These are phyloP conservation scores for Sporodiniella umbellata DNA, from an alignment of 371 early-diverging fungal species.

Conservation along the genomic window DNA sequence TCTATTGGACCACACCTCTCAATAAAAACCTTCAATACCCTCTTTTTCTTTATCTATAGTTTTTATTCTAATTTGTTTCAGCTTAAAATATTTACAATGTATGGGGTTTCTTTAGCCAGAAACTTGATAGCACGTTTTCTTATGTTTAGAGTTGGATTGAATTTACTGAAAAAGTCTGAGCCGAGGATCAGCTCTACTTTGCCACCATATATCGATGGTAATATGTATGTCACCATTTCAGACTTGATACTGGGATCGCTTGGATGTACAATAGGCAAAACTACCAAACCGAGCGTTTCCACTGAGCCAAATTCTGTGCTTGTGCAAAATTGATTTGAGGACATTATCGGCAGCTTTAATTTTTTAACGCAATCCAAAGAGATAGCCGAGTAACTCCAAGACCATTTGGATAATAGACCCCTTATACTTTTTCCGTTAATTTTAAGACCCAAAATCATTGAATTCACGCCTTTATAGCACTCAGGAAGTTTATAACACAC, in stretches of 20 bases:
- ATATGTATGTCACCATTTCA: constrained; percentile 17
- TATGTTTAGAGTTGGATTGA: constrained; percentile 21
- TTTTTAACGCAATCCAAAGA: constrained; percentile 15
- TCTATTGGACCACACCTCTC: too few relatives aligned
- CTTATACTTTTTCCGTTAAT: constrained; percentile 15
- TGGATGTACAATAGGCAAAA: constrained; percentile 18
- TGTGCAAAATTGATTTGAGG: constrained; percentile 6
- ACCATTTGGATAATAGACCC: constrained; percentile 20
- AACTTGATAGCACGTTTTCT: constrained; percentile 14
- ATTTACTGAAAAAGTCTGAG: constrained; percentile 27
- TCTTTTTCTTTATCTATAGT: too few relatives aligned
- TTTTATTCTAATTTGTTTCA: neutral
- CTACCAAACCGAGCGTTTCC: constrained; percentile 16
- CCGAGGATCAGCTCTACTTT: constrained; percentile 31
- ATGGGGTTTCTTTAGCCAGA: constrained; percentile 19
- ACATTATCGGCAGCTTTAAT: constrained; percentile 6
- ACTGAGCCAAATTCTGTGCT: constrained; percentile 25
- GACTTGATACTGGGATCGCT: constrained; percentile 5
- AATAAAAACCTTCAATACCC: too few relatives aligned
- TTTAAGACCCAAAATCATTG: constrained; percentile 19
- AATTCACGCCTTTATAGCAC: constrained; percentile 15
- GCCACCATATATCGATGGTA: constrained; percentile 26
- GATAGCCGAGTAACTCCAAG: constrained; percentile 30
- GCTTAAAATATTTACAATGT: constrained; percentile 3
- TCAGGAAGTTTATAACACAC: constrained; percentile 13